Evolutionary conservation across 2,329 filamentous ascomycete species (phyloP), one percentile per base, ranked within the genome.

Genomic region (Blumeria hordei): DNA sequence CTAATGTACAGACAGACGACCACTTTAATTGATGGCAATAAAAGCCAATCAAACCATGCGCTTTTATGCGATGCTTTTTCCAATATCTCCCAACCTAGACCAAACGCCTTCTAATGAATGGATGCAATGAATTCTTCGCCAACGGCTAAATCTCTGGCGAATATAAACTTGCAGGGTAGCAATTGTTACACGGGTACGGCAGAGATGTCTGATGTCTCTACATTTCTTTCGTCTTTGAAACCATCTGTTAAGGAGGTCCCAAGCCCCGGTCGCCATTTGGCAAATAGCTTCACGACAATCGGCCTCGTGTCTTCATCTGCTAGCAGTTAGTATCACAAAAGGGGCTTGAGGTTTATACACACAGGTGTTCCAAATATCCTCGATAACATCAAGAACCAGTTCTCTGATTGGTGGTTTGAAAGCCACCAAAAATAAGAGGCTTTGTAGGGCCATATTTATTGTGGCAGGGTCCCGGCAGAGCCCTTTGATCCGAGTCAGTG

Each of bases 401-500:
- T 80, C 74, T 62, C 76, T 73, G 21, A 76, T 74, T 3, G 80
- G 80, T 49, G 80, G 80, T 54, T 77, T 72, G 72, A 83, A 78
- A 69, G 83, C 79, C 49, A 80, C 76, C 63, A 83, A 66, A 60
- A 82, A 84, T 59, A 82, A 67, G 58, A 84, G 67, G 63, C 77
- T 83, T 14, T 76, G 81, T 58, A 83, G 66, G 9, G 78, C 77
- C 49, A 83, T 68, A 57, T 74, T 74, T 21, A 81, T 75, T 59
- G 81, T 75, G 50, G 76, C 76, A 6, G 80, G 80, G 64, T 84
- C 79, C 50, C 76, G 72, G 62, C 80, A 84, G 61, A 83, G 71
- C 36, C 70, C 69, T 67, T 80, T 80, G 37, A 96, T 79, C 53
- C 84, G 77, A 50, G 80, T 74, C 1, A 96, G 73, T 58, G 96